A percentile compares a stretch with the other conserved stretches of the same genome.
Conservation (phyloP, 2,329 filamentous ascomycete species). For the Xylaria sp. region DNA sequence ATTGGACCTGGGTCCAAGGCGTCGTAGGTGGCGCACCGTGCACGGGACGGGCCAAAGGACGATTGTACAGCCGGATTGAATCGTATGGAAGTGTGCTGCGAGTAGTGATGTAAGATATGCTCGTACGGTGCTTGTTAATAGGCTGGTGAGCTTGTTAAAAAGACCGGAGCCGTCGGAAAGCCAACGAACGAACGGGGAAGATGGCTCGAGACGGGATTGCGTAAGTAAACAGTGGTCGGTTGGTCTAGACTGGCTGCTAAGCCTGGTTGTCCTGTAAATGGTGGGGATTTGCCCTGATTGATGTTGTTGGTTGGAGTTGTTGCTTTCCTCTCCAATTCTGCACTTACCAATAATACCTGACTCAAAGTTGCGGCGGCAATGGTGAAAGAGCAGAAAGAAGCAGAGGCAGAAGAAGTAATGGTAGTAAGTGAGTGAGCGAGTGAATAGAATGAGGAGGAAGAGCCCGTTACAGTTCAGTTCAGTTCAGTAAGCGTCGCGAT, state of each 20-base stretch:
- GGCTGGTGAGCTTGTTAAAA: conserved; percentile 7
- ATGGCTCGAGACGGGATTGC: conserved; percentile 18
- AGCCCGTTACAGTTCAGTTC: neutral
- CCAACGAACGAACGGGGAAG: conserved; percentile 17
- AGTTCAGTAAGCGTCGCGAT: conserved; percentile 10
- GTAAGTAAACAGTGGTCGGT: conserved; percentile 1
- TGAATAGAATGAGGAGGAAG: neutral
- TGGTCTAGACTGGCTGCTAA: conserved; percentile 6
- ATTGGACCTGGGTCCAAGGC: conserved; percentile 30
- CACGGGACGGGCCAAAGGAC: neutral
- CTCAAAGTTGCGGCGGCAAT: neutral
- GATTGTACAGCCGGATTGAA: conserved; percentile 3
- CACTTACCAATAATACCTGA: neutral
- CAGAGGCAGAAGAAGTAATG: conserved; percentile 5
- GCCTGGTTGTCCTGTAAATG: neutral
- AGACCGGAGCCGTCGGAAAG: conserved; percentile 22
- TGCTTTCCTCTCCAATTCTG: conserved; percentile 13
- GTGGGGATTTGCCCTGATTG: conserved; percentile 12
- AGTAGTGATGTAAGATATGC: neutral
- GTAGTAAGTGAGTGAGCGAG: neutral
- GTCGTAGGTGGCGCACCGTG: conserved; percentile 11
- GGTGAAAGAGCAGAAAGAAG: neutral
- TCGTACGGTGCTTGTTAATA: neutral
- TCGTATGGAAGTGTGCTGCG: neutral
- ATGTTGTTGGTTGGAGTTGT: conserved; percentile 3